Evolutionary conservation across 2,329 filamentous ascomycete species (phyloP).

Genomic region (Ascochyta lentis): DNA sequence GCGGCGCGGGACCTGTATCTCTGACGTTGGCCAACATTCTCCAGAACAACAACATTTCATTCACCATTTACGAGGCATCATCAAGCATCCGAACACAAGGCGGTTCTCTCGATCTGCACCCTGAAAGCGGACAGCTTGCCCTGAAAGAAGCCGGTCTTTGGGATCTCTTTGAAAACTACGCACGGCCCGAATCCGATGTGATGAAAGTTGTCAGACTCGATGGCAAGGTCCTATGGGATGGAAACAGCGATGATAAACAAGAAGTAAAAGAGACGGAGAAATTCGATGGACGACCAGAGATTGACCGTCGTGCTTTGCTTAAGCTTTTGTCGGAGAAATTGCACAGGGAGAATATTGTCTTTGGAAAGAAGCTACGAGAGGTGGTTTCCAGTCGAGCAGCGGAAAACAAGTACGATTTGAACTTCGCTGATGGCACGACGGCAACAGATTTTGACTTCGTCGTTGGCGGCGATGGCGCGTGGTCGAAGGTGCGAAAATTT

Average conservation of each 20-base stretch:
- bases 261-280: slow-evolving; percentile 46
- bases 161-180: slow-evolving; percentile 58
- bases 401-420: slow-evolving; percentile 27
- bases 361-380: slow-evolving; percentile 44
- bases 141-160: slow-evolving; percentile 59
- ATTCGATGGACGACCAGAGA: slow-evolving; percentile 51
- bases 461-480: slow-evolving; percentile 58
- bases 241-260: slow-evolving; percentile 42
- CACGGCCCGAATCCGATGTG: slow-evolving; percentile 61
- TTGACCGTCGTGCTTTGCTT: slow-evolving; percentile 54
- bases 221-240: slow-evolving; percentile 41
- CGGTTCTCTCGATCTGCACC: slow-evolving; percentile 60
- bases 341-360: slow-evolving; percentile 47
- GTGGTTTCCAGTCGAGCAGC: slow-evolving; percentile 32
- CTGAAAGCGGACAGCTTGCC: slow-evolving; percentile 58
- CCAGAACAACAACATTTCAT: slow-evolving; percentile 54
- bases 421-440: slow-evolving; percentile 40
- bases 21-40: slow-evolving; percentile 62
- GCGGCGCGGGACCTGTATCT: slow-evolving; percentile 52
- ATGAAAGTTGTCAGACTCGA: slow-evolving; percentile 54
- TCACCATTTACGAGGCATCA: slow-evolving; percentile 56
- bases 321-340: slow-evolving; percentile 55
- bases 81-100: slow-evolving; percentile 45
- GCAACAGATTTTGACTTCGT: slow-evolving; percentile 53
- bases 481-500: slow-evolving; percentile 48